A percentile compares a stretch with the other conserved stretches of the same genome.
These are phyloP conservation scores for Kodamaea leandrae DNA, from an alignment of 805 yeast species.

Conservation along the genomic window DNA sequence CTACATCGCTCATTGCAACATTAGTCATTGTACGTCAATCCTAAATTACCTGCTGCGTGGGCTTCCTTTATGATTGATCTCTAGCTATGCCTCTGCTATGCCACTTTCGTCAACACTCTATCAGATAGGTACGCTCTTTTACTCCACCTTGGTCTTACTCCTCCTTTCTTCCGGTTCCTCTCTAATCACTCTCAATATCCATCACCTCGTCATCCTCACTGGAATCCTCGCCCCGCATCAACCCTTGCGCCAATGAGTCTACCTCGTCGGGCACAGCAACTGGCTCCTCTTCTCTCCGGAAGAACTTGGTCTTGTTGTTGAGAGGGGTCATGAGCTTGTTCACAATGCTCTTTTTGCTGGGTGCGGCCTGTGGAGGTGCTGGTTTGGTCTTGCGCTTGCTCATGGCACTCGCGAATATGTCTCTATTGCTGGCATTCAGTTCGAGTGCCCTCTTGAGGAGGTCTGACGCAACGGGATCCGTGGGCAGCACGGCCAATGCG, in stretches of 20 bases:
- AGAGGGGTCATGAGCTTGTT: conserved; percentile 25
- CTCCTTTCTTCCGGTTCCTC: not conserved
- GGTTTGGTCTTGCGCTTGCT: conserved; percentile 11
- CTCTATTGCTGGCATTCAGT: conserved; percentile 39
- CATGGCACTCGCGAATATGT: conserved; percentile 24
- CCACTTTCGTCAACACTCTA: too few relatives aligned
- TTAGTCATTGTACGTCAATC: too few relatives aligned
- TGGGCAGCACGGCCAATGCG: conserved; percentile 74
- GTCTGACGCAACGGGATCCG: conserved; percentile 83
- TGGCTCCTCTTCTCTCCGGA: conserved; percentile 7
- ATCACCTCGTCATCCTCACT: conserved; percentile 53
- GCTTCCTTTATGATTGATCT: too few relatives aligned
- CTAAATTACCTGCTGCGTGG: too few relatives aligned
- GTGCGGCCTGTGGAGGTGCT: not conserved
- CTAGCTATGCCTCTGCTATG: too few relatives aligned
- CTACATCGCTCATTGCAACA: too few relatives aligned
- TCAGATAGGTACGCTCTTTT: too few relatives aligned
- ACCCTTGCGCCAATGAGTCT: conserved; percentile 36
- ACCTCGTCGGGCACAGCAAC: conserved; percentile 20
- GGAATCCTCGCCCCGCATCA: conserved; percentile 46
- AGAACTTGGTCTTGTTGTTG: conserved; percentile 15
- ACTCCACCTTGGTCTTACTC: not conserved
- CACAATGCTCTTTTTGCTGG: not conserved
- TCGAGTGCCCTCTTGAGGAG: conserved; percentile 76
- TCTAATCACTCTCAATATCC: conserved; percentile 58